Conservation (phyloP, 352 stramenopile species). For the Phytophthora uliginosa region DNA sequence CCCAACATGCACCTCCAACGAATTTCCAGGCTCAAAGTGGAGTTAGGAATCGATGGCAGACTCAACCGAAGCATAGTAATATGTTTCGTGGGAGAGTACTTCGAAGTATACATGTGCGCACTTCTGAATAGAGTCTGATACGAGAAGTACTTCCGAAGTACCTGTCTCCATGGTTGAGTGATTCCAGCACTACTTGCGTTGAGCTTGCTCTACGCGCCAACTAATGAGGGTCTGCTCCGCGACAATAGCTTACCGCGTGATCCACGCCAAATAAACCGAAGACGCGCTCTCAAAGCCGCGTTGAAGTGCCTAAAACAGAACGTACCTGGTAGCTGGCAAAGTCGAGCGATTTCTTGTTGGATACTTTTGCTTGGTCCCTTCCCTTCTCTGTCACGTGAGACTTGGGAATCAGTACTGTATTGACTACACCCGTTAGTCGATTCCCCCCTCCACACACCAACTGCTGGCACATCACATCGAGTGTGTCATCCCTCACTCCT, state of each 20-base stretch:
- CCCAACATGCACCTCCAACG: neutral
- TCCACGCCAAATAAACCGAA: too few relatives aligned
- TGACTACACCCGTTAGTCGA: conserved; percentile 42
- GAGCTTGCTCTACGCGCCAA: too few relatives aligned
- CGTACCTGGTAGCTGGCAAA: too few relatives aligned
- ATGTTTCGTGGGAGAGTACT: neutral
- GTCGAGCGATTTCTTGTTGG: neutral
- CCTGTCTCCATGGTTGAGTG: too few relatives aligned
- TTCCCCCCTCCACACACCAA: conserved; percentile 17
- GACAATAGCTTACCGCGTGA: too few relatives aligned
- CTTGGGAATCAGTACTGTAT: conserved; percentile 24
- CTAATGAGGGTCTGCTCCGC: too few relatives aligned
- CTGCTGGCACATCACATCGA: conserved; percentile 5
- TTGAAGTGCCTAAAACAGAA: too few relatives aligned
- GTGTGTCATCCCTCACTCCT: conserved; percentile 5
- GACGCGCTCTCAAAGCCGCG: too few relatives aligned
- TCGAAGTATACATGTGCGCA: too few relatives aligned
- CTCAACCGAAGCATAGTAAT: neutral
- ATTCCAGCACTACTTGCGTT: too few relatives aligned
- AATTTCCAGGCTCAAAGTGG: neutral
- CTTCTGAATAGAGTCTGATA: too few relatives aligned
- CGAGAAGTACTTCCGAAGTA: too few relatives aligned
- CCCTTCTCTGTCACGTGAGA: conserved; percentile 19
- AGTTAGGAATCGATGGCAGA: neutral
- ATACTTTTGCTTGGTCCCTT: neutral